Evolutionary conservation across 225 moss, liverwort and hornwort species (phyloP), one percentile per base, ranked within the genome.

Genomic region (Antitrichia curtipendula): DNA sequence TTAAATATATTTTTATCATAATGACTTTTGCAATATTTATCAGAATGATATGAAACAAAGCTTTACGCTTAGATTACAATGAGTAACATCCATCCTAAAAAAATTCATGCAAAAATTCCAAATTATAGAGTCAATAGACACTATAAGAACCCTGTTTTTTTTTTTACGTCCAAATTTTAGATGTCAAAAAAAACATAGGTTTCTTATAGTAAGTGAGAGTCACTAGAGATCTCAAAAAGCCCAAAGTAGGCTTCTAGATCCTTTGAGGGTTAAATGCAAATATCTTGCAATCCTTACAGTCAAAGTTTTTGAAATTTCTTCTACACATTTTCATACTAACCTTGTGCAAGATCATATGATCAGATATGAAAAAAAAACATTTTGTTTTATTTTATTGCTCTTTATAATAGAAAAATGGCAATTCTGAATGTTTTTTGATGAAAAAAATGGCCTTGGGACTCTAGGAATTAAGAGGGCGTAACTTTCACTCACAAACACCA

Each of bases 401-500:
- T 65, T 65, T 21, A 6, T 21, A 65, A 20, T 65, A 3, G 12
- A 20, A 11, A 21, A 11, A 21, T 65, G 11, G n/a, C 1, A 65
- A 1, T 65, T n/a, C n/a, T n/a, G 11, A 36, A n/a, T 11, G 11
- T 10, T 11, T 36, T 65, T n/a, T 65, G 11, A n/a, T 65, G 20
- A 12, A n/a, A 11, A n/a, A 65, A 36, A n/a, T 0, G 5, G 6
- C 0, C 12, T 38, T 38, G 7, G 7, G 4, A 66, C 12, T 22
- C 22, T 16, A 6, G 12, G 2, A 2, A 10, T n/a, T n/a, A n/a
- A 19, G 6, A 66, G 11, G 2, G 12, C 21, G 22, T 12, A 65
- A 6, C 3, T 65, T n/a, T n/a, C 23, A 12, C 9, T 28, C 5
- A 16, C 3, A 16, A 0, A 6, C 5, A 71, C 2, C 2, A 27